Conservation (phyloP, 495 filamentous ascomycete genomes). For the Penicillium crystallinum region DNA sequence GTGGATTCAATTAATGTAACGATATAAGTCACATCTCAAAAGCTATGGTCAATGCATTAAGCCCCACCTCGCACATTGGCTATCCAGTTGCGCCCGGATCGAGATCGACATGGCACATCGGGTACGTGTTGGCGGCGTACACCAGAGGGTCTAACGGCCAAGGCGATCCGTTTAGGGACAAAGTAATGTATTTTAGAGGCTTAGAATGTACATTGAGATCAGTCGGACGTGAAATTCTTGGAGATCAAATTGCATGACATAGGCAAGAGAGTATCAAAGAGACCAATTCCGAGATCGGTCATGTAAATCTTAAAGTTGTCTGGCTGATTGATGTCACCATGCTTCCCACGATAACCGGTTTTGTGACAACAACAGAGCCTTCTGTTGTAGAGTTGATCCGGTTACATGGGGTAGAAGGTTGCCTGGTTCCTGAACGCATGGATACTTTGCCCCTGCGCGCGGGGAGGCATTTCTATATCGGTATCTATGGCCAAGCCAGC, state of each 20-base stretch:
- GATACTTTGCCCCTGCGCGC: not conserved
- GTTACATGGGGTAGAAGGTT: not conserved
- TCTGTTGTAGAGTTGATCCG: not conserved
- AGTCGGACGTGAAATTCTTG: too few relatives aligned
- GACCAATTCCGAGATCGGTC: too few relatives aligned
- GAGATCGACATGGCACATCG: conserved; percentile 5
- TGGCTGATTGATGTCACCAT: not conserved
- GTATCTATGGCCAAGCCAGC: not conserved
- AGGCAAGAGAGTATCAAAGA: too few relatives aligned
- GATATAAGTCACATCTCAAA: conserved; percentile 1
- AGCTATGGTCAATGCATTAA: not conserved
- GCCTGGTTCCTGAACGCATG: not conserved
- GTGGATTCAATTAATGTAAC: not conserved
- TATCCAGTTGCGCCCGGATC: not conserved
- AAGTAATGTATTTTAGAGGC: not conserved
- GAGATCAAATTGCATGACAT: too few relatives aligned
- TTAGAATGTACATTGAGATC: too few relatives aligned
- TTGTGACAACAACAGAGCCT: not conserved
- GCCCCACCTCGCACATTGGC: not conserved
- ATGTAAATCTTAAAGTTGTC: not conserved
- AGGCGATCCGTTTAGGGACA: not conserved
- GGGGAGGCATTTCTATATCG: not conserved
- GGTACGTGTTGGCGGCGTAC: not conserved
- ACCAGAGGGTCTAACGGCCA: not conserved
- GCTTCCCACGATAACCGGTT: not conserved